Evolutionary conservation across 75 land plant species (phyloP).

Genomic region (Sequoiadendron giganteum): DNA sequence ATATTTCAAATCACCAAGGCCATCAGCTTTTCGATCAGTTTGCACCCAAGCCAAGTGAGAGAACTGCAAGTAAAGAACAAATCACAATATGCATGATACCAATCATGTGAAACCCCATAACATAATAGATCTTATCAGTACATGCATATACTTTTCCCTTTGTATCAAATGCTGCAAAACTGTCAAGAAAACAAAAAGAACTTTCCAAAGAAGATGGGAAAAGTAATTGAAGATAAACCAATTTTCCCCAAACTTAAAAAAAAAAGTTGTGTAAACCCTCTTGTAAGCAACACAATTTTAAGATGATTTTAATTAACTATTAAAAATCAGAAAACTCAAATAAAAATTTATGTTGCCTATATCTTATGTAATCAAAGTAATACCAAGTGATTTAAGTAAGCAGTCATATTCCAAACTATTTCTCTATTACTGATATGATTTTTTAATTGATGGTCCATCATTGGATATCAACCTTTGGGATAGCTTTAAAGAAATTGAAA

Average conservation of each 20-base stretch:
- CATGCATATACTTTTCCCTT: background rate
- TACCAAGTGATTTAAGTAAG: background rate
- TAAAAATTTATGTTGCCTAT: background rate
- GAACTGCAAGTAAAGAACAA: constrained; percentile 52
- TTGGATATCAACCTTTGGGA: background rate
- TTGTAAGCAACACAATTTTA: background rate
- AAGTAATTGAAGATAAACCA: background rate
- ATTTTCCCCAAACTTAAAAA: background rate
- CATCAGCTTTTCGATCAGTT: constrained; percentile 94
- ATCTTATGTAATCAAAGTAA: background rate
- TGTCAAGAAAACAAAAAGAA: background rate
- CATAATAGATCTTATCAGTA: background rate
- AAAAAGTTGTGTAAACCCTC: background rate
- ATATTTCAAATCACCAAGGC: constrained; percentile 91
- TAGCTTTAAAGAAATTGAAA: background rate
- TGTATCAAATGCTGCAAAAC: background rate
- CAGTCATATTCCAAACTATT: background rate
- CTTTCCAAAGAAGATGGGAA: background rate
- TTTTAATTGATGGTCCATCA: background rate
- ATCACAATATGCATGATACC: background rate
- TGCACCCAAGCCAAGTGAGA: constrained; percentile 99
- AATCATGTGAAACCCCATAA: background rate
- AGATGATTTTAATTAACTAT: background rate
- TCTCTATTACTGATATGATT: background rate
- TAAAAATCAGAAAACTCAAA: background rate